Evolutionary conservation across 176 grass and related monocot genomes (phyloP).

Genomic region (Aegilops speltoides): DNA sequence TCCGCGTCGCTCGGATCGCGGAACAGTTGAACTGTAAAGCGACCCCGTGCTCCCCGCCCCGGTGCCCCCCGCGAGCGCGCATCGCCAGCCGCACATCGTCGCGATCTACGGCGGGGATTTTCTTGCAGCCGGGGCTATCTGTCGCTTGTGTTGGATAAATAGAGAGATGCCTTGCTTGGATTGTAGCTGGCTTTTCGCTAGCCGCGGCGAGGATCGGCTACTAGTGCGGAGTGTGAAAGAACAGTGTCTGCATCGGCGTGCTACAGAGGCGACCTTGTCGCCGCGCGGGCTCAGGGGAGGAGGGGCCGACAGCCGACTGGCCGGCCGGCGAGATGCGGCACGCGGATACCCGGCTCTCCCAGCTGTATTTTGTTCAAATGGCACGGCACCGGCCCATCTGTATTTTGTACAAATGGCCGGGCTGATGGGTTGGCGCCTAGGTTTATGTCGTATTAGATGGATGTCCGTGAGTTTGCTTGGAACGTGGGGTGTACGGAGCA

Average conservation of each 20-base stretch:
- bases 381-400: conserved; percentile 20
- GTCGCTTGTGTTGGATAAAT: conserved; percentile 44
- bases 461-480: conserved; percentile 5
- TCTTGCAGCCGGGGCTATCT: background rate
- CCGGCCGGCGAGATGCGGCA: conserved; percentile 16
- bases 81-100: background rate
- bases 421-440: conserved; percentile 20
- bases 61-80: background rate
- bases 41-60: background rate
- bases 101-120: conserved; percentile 32
- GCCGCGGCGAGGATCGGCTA: background rate
- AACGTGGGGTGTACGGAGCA: conserved; percentile 32
- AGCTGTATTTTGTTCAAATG: conserved; percentile 36
- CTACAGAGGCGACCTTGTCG: conserved; percentile 36
- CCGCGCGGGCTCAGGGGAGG: background rate
- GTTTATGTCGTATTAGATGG: background rate
- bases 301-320: background rate
- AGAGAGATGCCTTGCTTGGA: conserved; percentile 35
- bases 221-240: conserved; percentile 1
- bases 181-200: conserved; percentile 26
- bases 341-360: background rate
- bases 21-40: conserved; percentile 48
- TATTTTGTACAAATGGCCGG: conserved; percentile 20
- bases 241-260: conserved; percentile 31
- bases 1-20: conserved; percentile 44